Evolutionary conservation across 2,329 filamentous ascomycete species (phyloP).

Genomic region (Bisporella sp.): DNA sequence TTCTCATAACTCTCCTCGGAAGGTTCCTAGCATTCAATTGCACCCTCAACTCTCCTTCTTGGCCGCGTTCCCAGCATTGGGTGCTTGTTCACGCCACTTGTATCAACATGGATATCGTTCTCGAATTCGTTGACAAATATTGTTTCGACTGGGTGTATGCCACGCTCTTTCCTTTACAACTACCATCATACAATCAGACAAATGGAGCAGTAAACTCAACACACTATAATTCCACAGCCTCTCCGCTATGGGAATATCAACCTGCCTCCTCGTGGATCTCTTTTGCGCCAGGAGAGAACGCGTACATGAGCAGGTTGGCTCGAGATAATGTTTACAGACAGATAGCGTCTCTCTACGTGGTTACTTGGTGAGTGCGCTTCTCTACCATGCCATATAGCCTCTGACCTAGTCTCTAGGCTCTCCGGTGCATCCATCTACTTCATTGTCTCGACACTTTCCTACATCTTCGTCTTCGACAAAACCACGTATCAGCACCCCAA

Average conservation of each 20-base stretch:
- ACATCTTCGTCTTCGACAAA: slow-evolving; percentile 87
- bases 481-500: slow-evolving; percentile 82
- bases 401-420: slow-evolving; percentile 47
- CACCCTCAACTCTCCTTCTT: too few species aligned
- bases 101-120: slow-evolving; percentile 77
- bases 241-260: slow-evolving; percentile 61
- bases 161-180: slow-evolving; percentile 53
- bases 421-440: slow-evolving; percentile 85
- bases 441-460: slow-evolving; percentile 74
- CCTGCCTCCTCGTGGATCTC: slow-evolving; percentile 65
- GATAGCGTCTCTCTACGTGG: slow-evolving; percentile 66
- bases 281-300: slow-evolving; percentile 64
- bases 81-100: too few species aligned
- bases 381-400: not conserved
- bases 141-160: slow-evolving; percentile 77
- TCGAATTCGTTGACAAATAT: slow-evolving; percentile 78
- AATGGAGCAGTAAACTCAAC: slow-evolving; percentile 41
- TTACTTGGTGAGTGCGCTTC: slow-evolving; percentile 64
- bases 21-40: too few species aligned
- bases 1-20: too few species aligned
- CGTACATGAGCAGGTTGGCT: slow-evolving; percentile 70
- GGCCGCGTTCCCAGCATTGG: too few species aligned
- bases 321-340: slow-evolving; percentile 76
- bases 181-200: slow-evolving; percentile 46
- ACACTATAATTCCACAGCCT: slow-evolving; percentile 45